Percentiles rank a stretch among this genome's conserved stretches.
Conservation (phyloP, 2,329 filamentous ascomycete species). For the Aspergillus neoniger region DNA sequence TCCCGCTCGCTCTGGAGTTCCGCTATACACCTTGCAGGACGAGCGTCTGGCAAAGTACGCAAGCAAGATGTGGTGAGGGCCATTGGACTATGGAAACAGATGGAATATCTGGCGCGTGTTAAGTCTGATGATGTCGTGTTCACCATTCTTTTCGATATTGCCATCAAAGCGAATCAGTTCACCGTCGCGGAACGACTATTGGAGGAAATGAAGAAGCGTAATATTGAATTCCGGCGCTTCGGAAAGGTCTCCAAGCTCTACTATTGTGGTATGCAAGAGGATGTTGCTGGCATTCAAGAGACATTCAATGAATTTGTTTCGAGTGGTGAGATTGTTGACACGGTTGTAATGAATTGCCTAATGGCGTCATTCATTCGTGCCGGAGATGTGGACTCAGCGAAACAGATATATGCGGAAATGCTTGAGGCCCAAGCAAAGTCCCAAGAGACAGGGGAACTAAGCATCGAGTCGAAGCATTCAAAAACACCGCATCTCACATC, state of each 20-base stretch:
- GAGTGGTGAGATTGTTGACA: conserved; percentile 84
- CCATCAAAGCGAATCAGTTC: conserved; percentile 82
- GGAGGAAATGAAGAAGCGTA: conserved; percentile 73
- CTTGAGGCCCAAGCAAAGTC: conserved; percentile 58
- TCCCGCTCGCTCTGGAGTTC: conserved; percentile 75
- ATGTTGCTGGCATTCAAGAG: conserved; percentile 71
- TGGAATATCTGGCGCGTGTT: conserved; percentile 73
- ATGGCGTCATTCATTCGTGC: conserved; percentile 75
- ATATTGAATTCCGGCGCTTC: conserved; percentile 71
- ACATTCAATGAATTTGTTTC: conserved; percentile 83
- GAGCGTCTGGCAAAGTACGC: conserved; percentile 64
- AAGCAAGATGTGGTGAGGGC: conserved; percentile 66
- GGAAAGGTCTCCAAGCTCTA: conserved; percentile 82
- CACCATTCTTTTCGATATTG: conserved; percentile 87
- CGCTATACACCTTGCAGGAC: conserved; percentile 76
- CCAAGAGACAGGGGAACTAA: conserved; percentile 33
- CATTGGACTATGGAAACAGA: conserved; percentile 80
- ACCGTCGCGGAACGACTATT: conserved; percentile 81
- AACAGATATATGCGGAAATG: conserved; percentile 83
- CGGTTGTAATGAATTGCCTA: conserved; percentile 80
- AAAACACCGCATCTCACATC: conserved; percentile 26
- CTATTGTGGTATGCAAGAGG: conserved; percentile 73
- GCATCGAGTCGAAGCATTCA: conserved; percentile 24
- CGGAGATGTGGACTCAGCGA: conserved; percentile 74
- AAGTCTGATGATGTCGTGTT: conserved; percentile 78